Conservation (phyloP, 2,329 filamentous ascomycete genomes). For the Diplodia sapinea region DNA sequence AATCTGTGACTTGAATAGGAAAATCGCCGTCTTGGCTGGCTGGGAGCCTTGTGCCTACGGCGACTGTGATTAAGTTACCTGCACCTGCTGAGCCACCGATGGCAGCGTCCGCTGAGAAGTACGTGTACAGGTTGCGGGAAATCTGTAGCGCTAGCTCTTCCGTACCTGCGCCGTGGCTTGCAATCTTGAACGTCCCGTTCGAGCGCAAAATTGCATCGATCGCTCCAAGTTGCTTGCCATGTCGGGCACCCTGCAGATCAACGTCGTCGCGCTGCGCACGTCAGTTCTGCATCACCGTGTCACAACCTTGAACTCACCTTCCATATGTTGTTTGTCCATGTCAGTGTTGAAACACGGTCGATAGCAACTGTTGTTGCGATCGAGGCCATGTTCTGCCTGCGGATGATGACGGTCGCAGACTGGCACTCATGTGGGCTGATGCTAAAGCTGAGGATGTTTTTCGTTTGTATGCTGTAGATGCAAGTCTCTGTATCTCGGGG, state of each 20-base stretch:
- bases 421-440: constrained; percentile 35
- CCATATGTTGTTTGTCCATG: constrained; percentile 5
- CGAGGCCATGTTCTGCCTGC: constrained; percentile 1
- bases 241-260: constrained; percentile 38
- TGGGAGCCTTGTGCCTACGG: constrained; percentile 40
- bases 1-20: constrained; percentile 40
- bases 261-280: background rate
- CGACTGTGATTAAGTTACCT: constrained; percentile 56
- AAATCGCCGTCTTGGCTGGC: constrained; percentile 36
- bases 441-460: constrained; percentile 43
- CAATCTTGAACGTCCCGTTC: constrained; percentile 53
- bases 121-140: constrained; percentile 64
- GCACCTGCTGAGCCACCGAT: constrained; percentile 40
- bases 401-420: constrained; percentile 7
- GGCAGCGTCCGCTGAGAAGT: constrained; percentile 60
- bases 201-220: constrained; percentile 62
- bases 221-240: constrained; percentile 57
- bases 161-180: constrained; percentile 41
- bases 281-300: constrained; percentile 30
- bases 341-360: background rate
- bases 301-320: background rate
- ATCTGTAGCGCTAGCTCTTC: constrained; percentile 57
- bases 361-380: background rate
- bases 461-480: constrained; percentile 40
- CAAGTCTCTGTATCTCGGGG: constrained; percentile 27